phyloP scores from a whole-genome alignment of 441 rosid genomes.

The Omphalea diandra region DNA sequence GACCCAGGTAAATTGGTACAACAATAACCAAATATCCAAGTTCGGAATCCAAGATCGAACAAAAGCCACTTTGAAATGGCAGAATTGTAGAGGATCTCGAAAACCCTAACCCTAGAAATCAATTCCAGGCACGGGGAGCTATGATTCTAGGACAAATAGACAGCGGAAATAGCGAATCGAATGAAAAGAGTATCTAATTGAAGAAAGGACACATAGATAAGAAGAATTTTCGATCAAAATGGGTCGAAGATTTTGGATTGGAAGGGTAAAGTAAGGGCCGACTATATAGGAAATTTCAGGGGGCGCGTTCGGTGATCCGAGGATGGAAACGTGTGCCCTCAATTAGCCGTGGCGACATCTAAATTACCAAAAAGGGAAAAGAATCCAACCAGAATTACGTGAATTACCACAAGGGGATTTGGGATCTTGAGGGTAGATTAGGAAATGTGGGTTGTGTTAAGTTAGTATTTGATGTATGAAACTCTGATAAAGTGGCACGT shows the following conservation, averaged over 20 bases:
- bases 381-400: constrained; percentile 22
- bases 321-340: neutral
- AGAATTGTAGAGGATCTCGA: neutral
- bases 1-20: constrained; percentile 18
- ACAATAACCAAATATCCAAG: neutral
- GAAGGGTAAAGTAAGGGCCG: constrained; percentile 24
- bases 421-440: constrained; percentile 11
- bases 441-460: neutral
- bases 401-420: constrained; percentile 17
- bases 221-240: constrained; percentile 18
- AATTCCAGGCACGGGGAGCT: neutral
- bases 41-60: constrained; percentile 23
- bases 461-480: neutral
- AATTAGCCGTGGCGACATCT: neutral
- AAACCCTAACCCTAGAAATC: constrained; percentile 46
- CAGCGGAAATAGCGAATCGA: constrained; percentile 23
- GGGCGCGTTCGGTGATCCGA: constrained; percentile 16
- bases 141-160: constrained; percentile 19
- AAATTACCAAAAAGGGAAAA: constrained; percentile 26
- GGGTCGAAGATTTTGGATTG: constrained; percentile 5
- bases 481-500: constrained; percentile 10
- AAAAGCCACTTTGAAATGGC: constrained; percentile 9
- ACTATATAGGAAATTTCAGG: constrained; percentile 22
- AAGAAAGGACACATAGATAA: neutral
- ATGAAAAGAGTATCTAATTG: neutral